Conservation (phyloP, 2,329 filamentous ascomycete genomes). For the Hymenotorrendiella dingleyae region DNA sequence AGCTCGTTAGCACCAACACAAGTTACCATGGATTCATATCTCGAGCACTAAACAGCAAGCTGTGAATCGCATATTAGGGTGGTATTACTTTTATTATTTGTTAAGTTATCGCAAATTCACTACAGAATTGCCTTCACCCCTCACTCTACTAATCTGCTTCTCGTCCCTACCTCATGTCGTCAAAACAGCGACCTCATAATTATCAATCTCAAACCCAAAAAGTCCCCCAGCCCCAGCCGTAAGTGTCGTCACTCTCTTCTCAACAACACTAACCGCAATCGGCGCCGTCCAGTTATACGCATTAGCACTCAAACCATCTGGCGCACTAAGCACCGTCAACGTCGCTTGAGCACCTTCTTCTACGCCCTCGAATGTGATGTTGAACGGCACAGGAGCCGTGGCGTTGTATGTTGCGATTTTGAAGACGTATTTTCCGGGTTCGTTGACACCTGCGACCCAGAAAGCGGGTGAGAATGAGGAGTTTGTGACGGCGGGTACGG, state of each 20-base stretch:
- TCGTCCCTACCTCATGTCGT: constrained; percentile 26
- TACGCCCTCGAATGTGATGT: constrained; percentile 40
- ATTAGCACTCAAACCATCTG: constrained; percentile 14
- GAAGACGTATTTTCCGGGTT: constrained; percentile 39
- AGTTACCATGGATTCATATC: no score
- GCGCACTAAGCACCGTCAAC: constrained; percentile 40
- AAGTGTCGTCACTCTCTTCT: constrained; percentile 8
- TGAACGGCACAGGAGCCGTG: constrained; percentile 41
- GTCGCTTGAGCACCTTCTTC: constrained; percentile 34
- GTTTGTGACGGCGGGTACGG: constrained; percentile 38
- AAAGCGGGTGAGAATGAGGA: constrained; percentile 39
- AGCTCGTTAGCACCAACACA: no score
- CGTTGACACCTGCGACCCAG: constrained; percentile 43
- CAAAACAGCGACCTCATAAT: constrained; percentile 21
- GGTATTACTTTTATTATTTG: no score
- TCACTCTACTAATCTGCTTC: not conserved
- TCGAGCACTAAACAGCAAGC: no score
- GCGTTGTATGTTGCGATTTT: constrained; percentile 50
- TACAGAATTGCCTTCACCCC: no score
- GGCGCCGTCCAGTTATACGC: constrained; percentile 8
- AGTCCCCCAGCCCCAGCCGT: constrained; percentile 10
- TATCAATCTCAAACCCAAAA: constrained; percentile 18
- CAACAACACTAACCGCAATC: constrained; percentile 8
- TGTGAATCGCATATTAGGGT: no score
- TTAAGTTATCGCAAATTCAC: no score